Conservation (phyloP, 1,284 basidiomycete genomes). For the Apiotrichum domesticum region DNA sequence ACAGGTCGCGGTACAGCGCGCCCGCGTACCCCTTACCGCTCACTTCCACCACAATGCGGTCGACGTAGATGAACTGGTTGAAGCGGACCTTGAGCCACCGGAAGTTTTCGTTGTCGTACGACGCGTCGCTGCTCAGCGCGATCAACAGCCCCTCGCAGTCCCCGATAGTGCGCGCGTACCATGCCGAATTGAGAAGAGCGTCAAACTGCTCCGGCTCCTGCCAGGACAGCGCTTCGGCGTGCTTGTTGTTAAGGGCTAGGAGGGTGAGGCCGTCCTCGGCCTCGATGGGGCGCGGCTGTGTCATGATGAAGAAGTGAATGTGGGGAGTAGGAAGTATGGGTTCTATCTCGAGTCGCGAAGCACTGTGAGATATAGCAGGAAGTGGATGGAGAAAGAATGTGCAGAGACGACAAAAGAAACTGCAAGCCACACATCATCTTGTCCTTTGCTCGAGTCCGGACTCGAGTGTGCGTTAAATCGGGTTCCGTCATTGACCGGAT, state of each 20-base stretch:
- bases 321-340: no score
- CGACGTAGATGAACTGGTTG: slow-evolving; percentile 12
- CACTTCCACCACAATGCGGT: slow-evolving; percentile 8
- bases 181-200: slow-evolving; percentile 2
- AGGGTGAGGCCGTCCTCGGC: not conserved
- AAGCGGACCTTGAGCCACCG: slow-evolving; percentile 5
- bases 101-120: slow-evolving; percentile 13
- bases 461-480: no score
- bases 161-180: slow-evolving; percentile 9
- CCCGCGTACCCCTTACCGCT: slow-evolving; percentile 4
- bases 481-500: no score
- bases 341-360: no score
- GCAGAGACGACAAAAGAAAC: no score
- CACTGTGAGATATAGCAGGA: no score
- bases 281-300: slow-evolving; percentile 1
- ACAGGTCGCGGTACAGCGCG: slow-evolving; percentile 7
- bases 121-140: slow-evolving; percentile 1
- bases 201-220: slow-evolving; percentile 5
- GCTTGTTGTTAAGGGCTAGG: slow-evolving; percentile 9
- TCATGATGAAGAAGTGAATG: not conserved
- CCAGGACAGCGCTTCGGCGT: slow-evolving; percentile 3
- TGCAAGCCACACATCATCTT: no score
- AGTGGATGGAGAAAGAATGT: no score
- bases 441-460: no score
- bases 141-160: slow-evolving; percentile 3